Evolutionary conservation across 2,329 filamentous ascomycete species (phyloP), one percentile per base, ranked within the genome.

Genomic region (Magnaporthiopsis rhizophila): DNA sequence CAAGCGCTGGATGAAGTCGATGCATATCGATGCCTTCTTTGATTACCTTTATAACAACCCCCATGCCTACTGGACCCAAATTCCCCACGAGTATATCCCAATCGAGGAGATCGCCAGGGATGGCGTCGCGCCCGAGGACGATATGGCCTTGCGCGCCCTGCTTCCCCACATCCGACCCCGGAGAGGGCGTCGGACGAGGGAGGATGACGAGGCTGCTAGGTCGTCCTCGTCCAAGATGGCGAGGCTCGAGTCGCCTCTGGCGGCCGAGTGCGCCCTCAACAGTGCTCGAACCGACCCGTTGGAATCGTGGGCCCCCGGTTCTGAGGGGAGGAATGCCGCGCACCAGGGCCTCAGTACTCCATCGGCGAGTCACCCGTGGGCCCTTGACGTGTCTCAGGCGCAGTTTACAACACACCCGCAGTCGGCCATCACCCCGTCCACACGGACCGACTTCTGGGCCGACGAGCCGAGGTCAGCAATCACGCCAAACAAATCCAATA

Each of bases 1-100:
- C 65, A 97, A 97, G 90, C 88, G 94, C 72, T 97, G 93, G 93
- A 95, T 97, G 91, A 91, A 92, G 73, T 93, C 92, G 6, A 94
- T 96, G 89, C 93, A 97, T 74, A 87, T 97, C 63, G 91, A 96
- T 79, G 90, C 92, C 13, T 97, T 97, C 74, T 97, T 97, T 71
- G 92, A 96, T 73, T 97, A 92, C 73, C 85, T 96, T 26, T 82
- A 94, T 67, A 86, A 87, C 61, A 92, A 92, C 68, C 79, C 84
- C 32, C 92, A 96, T 74, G 77, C 85, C 0, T 97, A 97, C 75
- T 96, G 89, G 79, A 87, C 84, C 21, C 85, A 91, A 50, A 83
- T 96, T 30, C 92, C 92, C 0, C 78, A 82, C 7, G 81, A 83
- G 18, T 79, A 74, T 11, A 77, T 75, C 3, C 74, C 77, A 0